A percentile compares a stretch with the other conserved stretches of the same genome.
Conservation (phyloP, 129 eudicot genomes). For the Centaurea solstitialis region DNA sequence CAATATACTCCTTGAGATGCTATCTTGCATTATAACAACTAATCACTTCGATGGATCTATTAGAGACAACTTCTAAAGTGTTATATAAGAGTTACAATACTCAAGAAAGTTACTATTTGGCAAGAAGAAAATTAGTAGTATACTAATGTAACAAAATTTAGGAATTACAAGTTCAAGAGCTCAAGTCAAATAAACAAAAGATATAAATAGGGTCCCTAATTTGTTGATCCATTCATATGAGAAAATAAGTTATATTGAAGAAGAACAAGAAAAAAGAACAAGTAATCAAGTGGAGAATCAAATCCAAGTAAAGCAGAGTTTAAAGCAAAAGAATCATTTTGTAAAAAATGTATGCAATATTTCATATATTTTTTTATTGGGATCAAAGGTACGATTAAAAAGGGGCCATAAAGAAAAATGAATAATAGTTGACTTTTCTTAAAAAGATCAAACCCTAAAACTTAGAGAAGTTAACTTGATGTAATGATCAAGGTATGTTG, state of each 20-base stretch:
- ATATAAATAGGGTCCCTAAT: background rate
- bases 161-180: background rate
- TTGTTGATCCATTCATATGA: background rate
- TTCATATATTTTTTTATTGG: background rate
- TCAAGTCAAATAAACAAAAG: background rate
- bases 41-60: no score
- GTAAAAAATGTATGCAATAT: background rate
- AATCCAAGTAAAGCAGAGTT: background rate
- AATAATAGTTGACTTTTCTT: background rate
- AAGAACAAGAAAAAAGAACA: background rate
- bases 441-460: background rate
- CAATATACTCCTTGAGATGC: no score
- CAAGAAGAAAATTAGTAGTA: background rate
- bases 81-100: background rate
- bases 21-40: no score
- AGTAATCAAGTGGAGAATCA: background rate
- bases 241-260: background rate
- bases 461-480: background rate
- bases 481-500: background rate
- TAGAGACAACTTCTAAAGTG: background rate
- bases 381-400: background rate
- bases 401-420: background rate
- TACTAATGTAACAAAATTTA: no score
- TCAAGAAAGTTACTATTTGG: background rate
- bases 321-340: background rate